Percentiles rank a stretch among this genome's conserved stretches.
Conservation (phyloP, 768 basidiomycete species). For the Boletus rufocinnamomeus region DNA sequence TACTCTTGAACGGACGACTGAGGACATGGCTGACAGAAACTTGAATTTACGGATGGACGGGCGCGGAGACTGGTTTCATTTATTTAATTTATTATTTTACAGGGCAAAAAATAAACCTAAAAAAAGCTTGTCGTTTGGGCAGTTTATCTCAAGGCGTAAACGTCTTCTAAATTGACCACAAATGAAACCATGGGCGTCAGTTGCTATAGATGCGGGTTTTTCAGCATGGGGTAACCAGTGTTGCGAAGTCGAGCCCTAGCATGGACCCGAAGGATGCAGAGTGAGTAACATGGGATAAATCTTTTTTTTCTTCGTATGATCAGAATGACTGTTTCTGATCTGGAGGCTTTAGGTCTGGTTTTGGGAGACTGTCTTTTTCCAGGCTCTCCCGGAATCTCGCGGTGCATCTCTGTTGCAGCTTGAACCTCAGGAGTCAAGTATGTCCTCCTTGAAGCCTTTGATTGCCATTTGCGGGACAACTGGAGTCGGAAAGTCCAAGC, state of each 20-base stretch:
- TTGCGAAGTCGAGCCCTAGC: neutral
- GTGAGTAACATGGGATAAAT: neutral
- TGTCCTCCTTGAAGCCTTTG: slow-evolving; percentile 55
- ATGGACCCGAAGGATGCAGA: neutral
- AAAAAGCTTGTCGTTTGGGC: neutral
- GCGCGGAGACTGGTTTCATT: neutral
- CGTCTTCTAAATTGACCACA: neutral
- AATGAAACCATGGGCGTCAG: neutral
- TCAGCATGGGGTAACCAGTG: neutral
- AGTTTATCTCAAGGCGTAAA: neutral
- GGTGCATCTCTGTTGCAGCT: neutral
- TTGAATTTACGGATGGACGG: neutral
- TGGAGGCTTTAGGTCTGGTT: neutral
- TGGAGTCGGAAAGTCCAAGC: slow-evolving; percentile 92
- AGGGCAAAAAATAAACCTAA: neutral
- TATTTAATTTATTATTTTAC: neutral
- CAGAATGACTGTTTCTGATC: neutral
- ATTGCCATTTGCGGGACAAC: slow-evolving; percentile 92
- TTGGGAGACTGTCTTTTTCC: neutral
- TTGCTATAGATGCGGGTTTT: neutral
- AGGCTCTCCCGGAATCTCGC: neutral
- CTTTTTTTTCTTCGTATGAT: neutral
- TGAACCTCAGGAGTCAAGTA: slow-evolving; percentile 12
- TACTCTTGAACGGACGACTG: slow-evolving; percentile 35
- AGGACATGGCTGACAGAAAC: slow-evolving; percentile 34